Base-by-base conservation (phyloP, 176 grass and related monocot genomes). In the Puya raimondii region DNA sequence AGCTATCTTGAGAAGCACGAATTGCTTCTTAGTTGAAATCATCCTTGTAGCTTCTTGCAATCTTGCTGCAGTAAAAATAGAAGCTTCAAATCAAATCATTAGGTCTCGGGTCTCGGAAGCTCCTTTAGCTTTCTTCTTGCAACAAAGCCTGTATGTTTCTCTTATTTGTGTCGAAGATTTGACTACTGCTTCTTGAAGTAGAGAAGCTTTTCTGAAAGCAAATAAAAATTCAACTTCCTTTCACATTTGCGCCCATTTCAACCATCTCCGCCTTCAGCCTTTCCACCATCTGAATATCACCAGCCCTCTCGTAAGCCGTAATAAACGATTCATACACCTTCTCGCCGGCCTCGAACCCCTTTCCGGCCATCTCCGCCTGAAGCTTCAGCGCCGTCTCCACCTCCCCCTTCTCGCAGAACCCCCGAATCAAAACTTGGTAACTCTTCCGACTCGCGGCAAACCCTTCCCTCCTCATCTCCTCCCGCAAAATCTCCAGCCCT, bases 351-450 rank as follows among this genome's bases (percentile, higher is more conserved):
- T 74, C 79, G 56, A 79, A 84, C 17, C 87, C 88, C 71, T 86
- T 81, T 57, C 88, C 72, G 52, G 77, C 80, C 88, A 96, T 84
- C 80, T 91, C 80, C 20, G 80, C 87, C 78, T 88, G 82, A 64
- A 91, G 74, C 76, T 61, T 85, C 71, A 79, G 52, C 9, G 91
- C 91, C 82, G 83, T 66, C 50, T 85, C 81, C 23, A 90, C 14
- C 12, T 85, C 65, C 49, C 80, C 85, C 66, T 72, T 9, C 61
- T 81, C 85, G 67, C 80, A 96, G 47, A 87, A 80, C 12, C 74
- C 68, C 15, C 42, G 67, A 69, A 88, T 77, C 71, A 81, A 51
- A 27, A 65, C 47, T 73, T 85, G 76, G 0, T 87, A 91, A 47
- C 74, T 77, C 56, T 50, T 72, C 68, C 64, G 49, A 56, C 66